Evolutionary conservation across 805 yeast species (phyloP).

Genomic region (Kluyveromyces siamensis): DNA sequence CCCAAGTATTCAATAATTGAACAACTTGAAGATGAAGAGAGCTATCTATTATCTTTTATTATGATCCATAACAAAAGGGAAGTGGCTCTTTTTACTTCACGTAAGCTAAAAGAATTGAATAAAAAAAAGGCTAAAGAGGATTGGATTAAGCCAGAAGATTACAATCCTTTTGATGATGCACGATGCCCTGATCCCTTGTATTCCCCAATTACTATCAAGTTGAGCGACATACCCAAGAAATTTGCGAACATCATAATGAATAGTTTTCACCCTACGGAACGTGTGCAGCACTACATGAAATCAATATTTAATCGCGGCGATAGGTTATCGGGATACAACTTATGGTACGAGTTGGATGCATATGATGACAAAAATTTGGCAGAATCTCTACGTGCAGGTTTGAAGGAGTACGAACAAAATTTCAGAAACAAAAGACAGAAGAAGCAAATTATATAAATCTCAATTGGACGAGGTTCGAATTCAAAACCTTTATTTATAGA

Average conservation of each 20-base stretch:
- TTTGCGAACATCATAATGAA: constrained; percentile 56
- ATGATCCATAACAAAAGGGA: constrained; percentile 25
- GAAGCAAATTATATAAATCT: constrained; percentile 7
- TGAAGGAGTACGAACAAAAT: constrained; percentile 44
- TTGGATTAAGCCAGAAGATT: constrained; percentile 6
- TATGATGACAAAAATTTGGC: constrained; percentile 58
- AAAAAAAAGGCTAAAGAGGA: constrained; percentile 15
- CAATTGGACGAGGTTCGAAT: neutral
- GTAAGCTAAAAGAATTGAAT: neutral
- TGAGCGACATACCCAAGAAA: constrained; percentile 57
- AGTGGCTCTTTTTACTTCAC: constrained; percentile 11
- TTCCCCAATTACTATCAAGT: constrained; percentile 58
- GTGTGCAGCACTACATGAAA: constrained; percentile 55
- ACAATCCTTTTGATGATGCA: constrained; percentile 23
- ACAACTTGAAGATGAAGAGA: constrained; percentile 22
- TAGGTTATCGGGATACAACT: constrained; percentile 49
- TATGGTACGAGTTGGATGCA: constrained; percentile 84
- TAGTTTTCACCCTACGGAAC: constrained; percentile 50
- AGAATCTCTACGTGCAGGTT: constrained; percentile 50
- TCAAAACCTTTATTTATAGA: neutral
- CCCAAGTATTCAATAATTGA: constrained; percentile 78
- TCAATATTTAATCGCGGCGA: constrained; percentile 49
- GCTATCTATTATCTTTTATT: constrained; percentile 26
- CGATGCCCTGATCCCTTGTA: constrained; percentile 33
- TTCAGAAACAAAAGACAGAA: constrained; percentile 30